Conservation (phyloP, 2,329 filamentous ascomycete species). For the Penicillium digitatum region DNA sequence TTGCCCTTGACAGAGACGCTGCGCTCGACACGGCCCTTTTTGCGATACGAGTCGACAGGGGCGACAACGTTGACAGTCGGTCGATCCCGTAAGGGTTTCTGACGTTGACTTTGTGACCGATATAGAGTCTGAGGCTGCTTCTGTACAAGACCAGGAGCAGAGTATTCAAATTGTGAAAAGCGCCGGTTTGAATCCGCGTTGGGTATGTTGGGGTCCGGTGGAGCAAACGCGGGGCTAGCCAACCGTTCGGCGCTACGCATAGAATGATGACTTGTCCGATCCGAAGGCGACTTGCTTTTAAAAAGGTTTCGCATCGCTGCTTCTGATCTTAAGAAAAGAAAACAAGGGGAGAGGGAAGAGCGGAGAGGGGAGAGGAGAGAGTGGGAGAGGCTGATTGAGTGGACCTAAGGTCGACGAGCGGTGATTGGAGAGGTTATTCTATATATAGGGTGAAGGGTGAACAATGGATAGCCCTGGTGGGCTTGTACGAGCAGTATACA, state of each 20-base stretch:
- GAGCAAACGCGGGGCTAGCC: slow-evolving; percentile 16
- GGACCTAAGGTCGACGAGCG: neutral
- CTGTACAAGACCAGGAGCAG: neutral
- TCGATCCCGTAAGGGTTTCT: slow-evolving; percentile 18
- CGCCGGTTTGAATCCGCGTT: slow-evolving; percentile 1
- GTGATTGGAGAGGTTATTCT: slow-evolving; percentile 6
- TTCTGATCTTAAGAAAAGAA: neutral
- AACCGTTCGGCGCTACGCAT: slow-evolving; percentile 24
- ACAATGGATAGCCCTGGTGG: neutral
- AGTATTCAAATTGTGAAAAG: slow-evolving; percentile 9
- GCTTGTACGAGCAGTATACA: neutral
- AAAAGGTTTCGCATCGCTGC: slow-evolving; percentile 27
- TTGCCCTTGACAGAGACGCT: slow-evolving; percentile 27
- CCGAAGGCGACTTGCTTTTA: slow-evolving; percentile 20
- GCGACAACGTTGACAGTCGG: slow-evolving; percentile 24
- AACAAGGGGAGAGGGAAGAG: neutral
- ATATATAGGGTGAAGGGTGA: slow-evolving; percentile 10
- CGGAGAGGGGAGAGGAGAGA: neutral
- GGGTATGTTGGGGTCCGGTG: slow-evolving; percentile 14
- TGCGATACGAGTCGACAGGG: slow-evolving; percentile 25
- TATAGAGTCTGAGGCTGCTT: slow-evolving; percentile 7
- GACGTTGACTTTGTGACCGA: slow-evolving; percentile 29
- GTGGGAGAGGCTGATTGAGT: slow-evolving; percentile 1
- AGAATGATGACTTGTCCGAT: slow-evolving; percentile 12
- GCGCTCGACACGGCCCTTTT: slow-evolving; percentile 27